Conservation (phyloP, 2,329 filamentous ascomycete genomes). For the Ascochyta koolunga region DNA sequence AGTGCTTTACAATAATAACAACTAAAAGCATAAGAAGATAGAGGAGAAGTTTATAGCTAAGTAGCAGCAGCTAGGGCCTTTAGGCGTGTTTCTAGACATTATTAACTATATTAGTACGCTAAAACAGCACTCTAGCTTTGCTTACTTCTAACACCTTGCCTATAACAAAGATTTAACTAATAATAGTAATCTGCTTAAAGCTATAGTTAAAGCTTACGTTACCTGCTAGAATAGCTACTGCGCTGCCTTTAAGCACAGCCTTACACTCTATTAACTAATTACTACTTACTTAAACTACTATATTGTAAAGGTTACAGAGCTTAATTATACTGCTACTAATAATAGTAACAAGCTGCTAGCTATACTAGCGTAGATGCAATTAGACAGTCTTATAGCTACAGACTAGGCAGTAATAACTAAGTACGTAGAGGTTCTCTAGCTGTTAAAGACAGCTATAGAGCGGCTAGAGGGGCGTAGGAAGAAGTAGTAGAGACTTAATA, state of each 20-base stretch:
- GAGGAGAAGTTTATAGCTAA: slow-evolving; percentile 5
- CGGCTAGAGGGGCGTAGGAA: not conserved
- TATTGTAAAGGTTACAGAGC: not conserved
- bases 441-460: not conserved
- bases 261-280: not conserved
- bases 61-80: not conserved
- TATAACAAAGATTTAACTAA: not conserved
- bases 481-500: not conserved
- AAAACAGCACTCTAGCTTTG: not conserved
- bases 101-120: too few species aligned
- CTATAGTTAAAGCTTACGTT: not conserved
- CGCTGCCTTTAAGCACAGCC: not conserved
- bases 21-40: not conserved
- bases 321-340: not conserved
- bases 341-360: not conserved
- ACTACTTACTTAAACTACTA: not conserved
- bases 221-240: not conserved
- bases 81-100: slow-evolving; percentile 3
- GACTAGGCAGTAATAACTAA: not conserved
- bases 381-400: not conserved
- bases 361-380: not conserved
- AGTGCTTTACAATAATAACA: too few species aligned
- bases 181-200: not conserved
- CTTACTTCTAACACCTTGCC: not conserved
- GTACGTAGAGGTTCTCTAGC: not conserved